Evolutionary conservation across 2,329 filamentous ascomycete genomes (phyloP).

Genomic region (Fusarium anthophilum): DNA sequence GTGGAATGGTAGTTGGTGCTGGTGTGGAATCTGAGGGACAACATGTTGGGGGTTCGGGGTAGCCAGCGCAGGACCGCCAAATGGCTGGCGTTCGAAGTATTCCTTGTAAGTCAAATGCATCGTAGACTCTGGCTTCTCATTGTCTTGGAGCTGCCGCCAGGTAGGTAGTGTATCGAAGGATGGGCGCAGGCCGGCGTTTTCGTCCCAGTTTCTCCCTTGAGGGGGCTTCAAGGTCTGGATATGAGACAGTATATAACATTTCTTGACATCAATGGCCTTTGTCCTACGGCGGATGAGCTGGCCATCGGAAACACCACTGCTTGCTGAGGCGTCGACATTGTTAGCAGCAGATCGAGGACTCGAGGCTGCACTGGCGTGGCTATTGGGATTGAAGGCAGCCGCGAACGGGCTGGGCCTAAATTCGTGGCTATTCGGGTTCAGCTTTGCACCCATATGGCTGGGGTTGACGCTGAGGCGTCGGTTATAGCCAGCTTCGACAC

Average conservation of each 20-base stretch:
- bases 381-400: conserved; percentile 79
- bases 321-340: conserved; percentile 50
- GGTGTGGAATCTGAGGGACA: conserved; percentile 78
- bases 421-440: conserved; percentile 76
- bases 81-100: conserved; percentile 77
- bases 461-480: conserved; percentile 63
- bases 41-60: conserved; percentile 76
- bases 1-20: conserved; percentile 85
- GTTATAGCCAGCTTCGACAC: conserved; percentile 61
- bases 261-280: conserved; percentile 75
- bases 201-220: conserved; percentile 69
- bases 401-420: conserved; percentile 89
- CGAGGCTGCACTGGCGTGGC: conserved; percentile 71
- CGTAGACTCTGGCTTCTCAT: conserved; percentile 74
- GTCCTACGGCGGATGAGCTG: conserved; percentile 76
- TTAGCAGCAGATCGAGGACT: conserved; percentile 75
- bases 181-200: conserved; percentile 84
- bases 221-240: conserved; percentile 64
- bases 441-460: conserved; percentile 62
- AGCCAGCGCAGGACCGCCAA: conserved; percentile 65
- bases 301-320: conserved; percentile 40
- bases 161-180: conserved; percentile 86
- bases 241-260: conserved; percentile 65
- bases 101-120: conserved; percentile 77
- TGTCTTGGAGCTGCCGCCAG: conserved; percentile 78